Evolutionary conservation across 768 basidiomycete species (phyloP), one percentile per base, ranked within the genome.

Genomic region (Pulveroboletus ravenelii): DNA sequence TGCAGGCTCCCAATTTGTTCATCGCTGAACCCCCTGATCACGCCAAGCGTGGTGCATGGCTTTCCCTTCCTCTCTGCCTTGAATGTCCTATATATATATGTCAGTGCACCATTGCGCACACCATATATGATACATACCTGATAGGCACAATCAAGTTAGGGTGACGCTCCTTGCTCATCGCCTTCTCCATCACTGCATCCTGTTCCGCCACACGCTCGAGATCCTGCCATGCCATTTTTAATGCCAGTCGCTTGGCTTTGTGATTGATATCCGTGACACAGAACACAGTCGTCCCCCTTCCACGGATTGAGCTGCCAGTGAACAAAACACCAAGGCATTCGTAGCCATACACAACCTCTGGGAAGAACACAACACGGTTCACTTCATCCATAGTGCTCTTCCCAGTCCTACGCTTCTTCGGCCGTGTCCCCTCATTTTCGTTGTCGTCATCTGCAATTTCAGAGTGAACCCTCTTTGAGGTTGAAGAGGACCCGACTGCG

Each of bases 211-310:
- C 14, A 4, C 37, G 48, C 12, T 15, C 18, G 1, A 48, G 32
- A 50, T 54, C 54, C 42, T 61, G 52, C 54, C 50, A 56, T 2
- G 51, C 44, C 23, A 41, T 38, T 15, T 55, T 60, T 27, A 27
- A 27, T 27, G 25, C 25, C 6, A 27, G 25, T 27, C 25, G 25
- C 25, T 6, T 27, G 25, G 25, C 48, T 5, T 32, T 1, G 9
- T 34, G 10, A 35, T 52, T 31, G 25, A 27, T 27, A 27, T 27
- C 25, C 25, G 25, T 27, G 25, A 27, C 25, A 27, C 25, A 27
- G 25, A 51, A 61, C 0, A 54, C 48, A 1, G 39, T 47, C 10
- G 58, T 55, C 8, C 48, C 50, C 1, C 57, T 29, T 14, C 55
- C 60, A 29, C 58, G 48, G 32, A 57, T 54, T 14, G 55, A 61